These are phyloP conservation scores for Sclerotiophoma versabilis DNA, from an alignment of 2,329 filamentous ascomycete genomes.

Conservation along the genomic window DNA sequence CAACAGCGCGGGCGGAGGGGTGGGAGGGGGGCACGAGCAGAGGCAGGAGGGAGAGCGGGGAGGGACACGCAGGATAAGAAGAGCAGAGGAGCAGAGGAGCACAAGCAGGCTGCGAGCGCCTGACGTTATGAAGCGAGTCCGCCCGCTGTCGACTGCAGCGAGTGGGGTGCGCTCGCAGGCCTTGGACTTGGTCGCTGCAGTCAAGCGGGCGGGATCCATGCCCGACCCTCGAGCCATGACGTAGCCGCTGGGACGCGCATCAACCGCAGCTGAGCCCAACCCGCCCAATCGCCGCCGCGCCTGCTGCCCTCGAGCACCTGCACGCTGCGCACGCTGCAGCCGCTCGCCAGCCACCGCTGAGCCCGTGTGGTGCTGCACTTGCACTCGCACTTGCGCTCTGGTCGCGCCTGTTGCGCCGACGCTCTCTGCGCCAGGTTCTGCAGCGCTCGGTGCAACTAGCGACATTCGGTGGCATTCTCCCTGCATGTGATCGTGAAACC, in stretches of 20 bases:
- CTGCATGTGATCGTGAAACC: constrained; percentile 7
- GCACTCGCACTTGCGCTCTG: no score
- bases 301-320: constrained; percentile 5
- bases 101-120: constrained; percentile 21
- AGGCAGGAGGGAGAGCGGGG: not conserved
- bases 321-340: not conserved
- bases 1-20: constrained; percentile 7
- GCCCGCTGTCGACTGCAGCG: constrained; percentile 26
- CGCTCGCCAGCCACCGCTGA: constrained; percentile 1
- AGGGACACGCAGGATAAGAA: constrained; percentile 4
- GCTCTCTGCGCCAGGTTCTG: not conserved
- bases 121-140: constrained; percentile 35
- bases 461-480: not conserved
- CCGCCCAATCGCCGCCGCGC: not conserved
- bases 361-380: not conserved
- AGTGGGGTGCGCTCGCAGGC: not conserved
- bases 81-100: not conserved
- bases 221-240: constrained; percentile 1
- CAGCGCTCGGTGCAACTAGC: constrained; percentile 7
- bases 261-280: constrained; percentile 2
- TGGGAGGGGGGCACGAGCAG: constrained; percentile 1
- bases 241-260: not conserved
- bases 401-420: not conserved
- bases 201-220: not conserved
- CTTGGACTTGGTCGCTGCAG: constrained; percentile 5